Evolutionary conservation across 148 eudicot genomes (phyloP), one percentile per base, ranked within the genome.

Genomic region (Persicaria maculosa): DNA sequence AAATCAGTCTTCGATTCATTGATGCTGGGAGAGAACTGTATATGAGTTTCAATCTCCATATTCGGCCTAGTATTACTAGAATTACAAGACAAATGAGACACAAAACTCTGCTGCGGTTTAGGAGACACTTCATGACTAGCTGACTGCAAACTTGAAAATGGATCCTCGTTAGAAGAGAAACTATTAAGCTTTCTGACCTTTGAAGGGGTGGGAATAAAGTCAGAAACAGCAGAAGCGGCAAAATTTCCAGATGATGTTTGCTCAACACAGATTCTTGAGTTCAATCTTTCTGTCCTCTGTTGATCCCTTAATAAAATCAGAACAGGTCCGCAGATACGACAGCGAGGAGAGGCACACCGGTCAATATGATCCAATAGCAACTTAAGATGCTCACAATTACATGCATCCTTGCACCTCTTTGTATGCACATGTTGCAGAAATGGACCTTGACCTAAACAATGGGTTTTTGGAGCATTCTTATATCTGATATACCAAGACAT

Each of bases 291-390:
- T 25, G 53, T 79, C 57, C 72, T 76, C 17, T 47, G 45, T n/a
- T 74, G 25, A 71, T 69, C 65, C 50, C 68, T 48, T 79, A 7
- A 67, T 17, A 57, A 68, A 71, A 58, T 71, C 25, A 77, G 46
- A 53, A 82, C 86, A 79, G 90, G 88, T 72, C 74, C 74, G 46
- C 93, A 87, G 12, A 84, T 62, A 68, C 53, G 43, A 73, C 91
- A 89, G 55, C 40, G 75, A 67, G 76, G 44, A 75, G 80, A 62
- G 71, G 68, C 78, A 84, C 93, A 91, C 19, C 54, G 75, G 25
- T 86, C 84, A 77, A 78, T 86, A 76, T 89, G 93, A 74, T 81
- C 76, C 46, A 85, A 74, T 57, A 83, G 69, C 19, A 48, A 4
- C 54, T 36, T 74, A 73, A 74, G 80, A 64, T 50, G 48, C 50